These are phyloP conservation scores for Singerocomus rubriflavus DNA, from an alignment of 1,284 basidiomycete genomes.

Conservation along the genomic window DNA sequence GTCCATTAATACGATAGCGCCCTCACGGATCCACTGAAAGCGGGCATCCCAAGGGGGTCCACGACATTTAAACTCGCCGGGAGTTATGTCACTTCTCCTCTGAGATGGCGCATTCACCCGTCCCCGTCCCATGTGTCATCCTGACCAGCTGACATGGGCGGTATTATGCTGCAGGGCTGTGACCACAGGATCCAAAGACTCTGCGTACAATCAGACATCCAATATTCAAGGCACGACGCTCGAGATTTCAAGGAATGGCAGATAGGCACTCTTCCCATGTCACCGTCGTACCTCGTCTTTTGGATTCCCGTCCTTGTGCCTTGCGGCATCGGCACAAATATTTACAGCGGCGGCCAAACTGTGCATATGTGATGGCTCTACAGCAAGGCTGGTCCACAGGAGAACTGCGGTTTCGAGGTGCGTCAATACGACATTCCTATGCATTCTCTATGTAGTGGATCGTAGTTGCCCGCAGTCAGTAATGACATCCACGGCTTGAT, in stretches of 20 bases:
- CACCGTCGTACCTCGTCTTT: not conserved
- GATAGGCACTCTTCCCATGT: conserved; percentile 38
- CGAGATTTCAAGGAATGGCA: conserved; percentile 89
- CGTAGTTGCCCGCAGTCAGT: conserved; percentile 68
- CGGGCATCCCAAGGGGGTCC: conserved; percentile 79
- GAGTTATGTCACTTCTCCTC: conserved; percentile 85
- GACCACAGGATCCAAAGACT: conserved; percentile 74
- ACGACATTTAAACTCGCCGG: conserved; percentile 89
- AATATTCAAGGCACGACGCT: conserved; percentile 82
- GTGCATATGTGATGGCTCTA: conserved; percentile 93
- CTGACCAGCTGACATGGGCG: not conserved
- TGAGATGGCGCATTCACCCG: conserved; percentile 72
- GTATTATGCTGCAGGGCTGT: conserved; percentile 66
- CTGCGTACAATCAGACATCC: conserved; percentile 67
- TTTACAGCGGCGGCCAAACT: conserved; percentile 75
- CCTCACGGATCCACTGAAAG: conserved; percentile 90
- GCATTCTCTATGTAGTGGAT: not conserved
- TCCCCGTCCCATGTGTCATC: not conserved
- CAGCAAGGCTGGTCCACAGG: conserved; percentile 80
- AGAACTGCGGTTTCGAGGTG: conserved; percentile 75
- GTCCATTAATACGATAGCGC: conserved; percentile 53
- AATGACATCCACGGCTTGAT: conserved; percentile 89
- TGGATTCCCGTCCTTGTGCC: not conserved
- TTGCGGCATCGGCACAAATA: not conserved
- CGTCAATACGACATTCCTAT: conserved; percentile 10